phyloP scores from a whole-genome alignment of 73 alveolate genomes.

The Vitrella brassicaformis region DNA sequence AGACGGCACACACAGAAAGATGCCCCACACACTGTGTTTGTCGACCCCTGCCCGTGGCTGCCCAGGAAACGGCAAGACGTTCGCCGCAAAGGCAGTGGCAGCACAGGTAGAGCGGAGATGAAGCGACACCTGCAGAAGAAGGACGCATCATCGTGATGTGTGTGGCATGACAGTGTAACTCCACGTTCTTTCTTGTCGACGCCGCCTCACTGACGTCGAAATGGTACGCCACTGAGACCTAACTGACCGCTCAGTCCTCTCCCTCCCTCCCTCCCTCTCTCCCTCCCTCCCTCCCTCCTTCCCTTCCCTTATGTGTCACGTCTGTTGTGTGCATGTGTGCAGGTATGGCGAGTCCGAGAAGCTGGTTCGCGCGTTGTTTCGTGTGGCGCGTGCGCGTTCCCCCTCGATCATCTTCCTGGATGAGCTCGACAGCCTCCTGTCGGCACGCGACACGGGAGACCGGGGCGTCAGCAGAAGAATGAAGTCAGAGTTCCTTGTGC shows the following conservation, averaged over 20 bases:
- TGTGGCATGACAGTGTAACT: conserved; percentile 48
- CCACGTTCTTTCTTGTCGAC: conserved; percentile 49
- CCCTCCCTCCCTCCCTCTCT: too few species aligned
- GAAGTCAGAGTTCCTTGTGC: conserved; percentile 91
- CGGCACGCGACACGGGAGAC: conserved; percentile 83
- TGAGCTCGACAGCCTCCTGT: conserved; percentile 92
- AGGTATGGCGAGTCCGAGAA: conserved; percentile 99
- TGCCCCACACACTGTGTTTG: too few species aligned
- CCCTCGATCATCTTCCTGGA: conserved; percentile 93
- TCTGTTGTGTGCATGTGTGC: too few species aligned
- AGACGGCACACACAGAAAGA: too few species aligned
- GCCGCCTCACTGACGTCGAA: conserved; percentile 91
- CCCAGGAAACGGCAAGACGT: too few species aligned
- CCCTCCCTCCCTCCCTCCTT: too few species aligned
- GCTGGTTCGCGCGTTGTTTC: conserved; percentile 83
- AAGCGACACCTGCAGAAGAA: conserved; percentile 56
- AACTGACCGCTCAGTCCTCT: too few species aligned
- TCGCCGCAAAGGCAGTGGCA: too few species aligned
- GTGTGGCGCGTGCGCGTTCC: conserved; percentile 73
- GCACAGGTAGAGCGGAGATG: too few species aligned
- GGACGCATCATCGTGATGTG: conserved; percentile 48
- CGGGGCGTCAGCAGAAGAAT: conserved; percentile 87
- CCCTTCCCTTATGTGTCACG: too few species aligned
- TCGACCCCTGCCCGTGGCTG: too few species aligned
- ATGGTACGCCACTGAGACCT: too few species aligned